Evolutionary conservation across 202 grass and related monocot genomes (phyloP).

Genomic region (Alloteropsis angusta): DNA sequence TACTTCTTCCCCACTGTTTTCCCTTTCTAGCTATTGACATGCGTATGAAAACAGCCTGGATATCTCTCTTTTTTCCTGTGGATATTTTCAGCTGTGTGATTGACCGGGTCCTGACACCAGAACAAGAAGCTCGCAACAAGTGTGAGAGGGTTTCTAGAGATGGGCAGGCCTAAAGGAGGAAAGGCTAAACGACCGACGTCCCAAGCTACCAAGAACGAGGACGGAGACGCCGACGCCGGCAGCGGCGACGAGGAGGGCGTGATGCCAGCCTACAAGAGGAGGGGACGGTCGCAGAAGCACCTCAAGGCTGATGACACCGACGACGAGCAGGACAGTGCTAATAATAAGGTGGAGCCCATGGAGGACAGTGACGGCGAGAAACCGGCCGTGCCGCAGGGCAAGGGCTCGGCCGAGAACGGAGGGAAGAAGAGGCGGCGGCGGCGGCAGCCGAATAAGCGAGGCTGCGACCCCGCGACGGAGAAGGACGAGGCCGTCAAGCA

Average conservation of each 20-base stretch:
- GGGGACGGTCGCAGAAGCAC: conserved; percentile 55
- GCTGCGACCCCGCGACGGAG: background rate
- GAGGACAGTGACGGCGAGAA: conserved; percentile 24
- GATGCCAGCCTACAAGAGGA: conserved; percentile 51
- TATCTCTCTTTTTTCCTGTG: background rate
- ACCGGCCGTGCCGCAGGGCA: background rate
- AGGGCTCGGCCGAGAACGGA: conserved; percentile 23
- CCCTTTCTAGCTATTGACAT: background rate
- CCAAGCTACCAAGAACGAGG: conserved; percentile 29
- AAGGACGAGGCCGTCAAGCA: conserved; percentile 12
- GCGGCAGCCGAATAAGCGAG: conserved; percentile 28
- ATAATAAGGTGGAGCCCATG: conserved; percentile 4
- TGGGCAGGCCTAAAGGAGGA: conserved; percentile 67
- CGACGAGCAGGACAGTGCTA: conserved; percentile 32
- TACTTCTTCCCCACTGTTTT: background rate
- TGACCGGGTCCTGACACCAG: background rate
- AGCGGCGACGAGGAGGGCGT: conserved; percentile 56
- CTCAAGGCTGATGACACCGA: conserved; percentile 35
- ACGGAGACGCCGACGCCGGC: conserved; percentile 34
- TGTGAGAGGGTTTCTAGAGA: background rate
- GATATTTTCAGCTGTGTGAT: conserved; percentile 21
- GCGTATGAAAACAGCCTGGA: background rate
- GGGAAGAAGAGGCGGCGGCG: conserved; percentile 51
- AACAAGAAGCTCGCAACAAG: background rate
- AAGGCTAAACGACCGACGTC: conserved; percentile 48